phyloP scores from a whole-genome alignment of 2,329 filamentous ascomycete species.

The Apiospora koreana region DNA sequence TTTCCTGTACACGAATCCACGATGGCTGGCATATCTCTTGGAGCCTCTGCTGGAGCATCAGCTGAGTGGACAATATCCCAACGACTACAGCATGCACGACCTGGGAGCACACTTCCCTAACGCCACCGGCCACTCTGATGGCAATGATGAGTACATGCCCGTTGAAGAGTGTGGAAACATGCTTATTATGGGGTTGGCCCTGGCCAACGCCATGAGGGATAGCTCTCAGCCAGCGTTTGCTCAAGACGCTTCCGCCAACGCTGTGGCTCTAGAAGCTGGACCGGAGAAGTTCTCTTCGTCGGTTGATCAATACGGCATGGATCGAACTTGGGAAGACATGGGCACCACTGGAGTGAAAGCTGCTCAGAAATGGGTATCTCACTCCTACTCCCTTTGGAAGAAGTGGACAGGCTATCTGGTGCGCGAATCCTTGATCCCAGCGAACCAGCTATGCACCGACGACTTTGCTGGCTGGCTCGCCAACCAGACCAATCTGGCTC shows the following conservation, averaged over 20 bases:
- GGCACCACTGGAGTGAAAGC: slow-evolving; percentile 44
- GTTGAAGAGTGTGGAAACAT: slow-evolving; percentile 76
- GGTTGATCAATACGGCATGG: slow-evolving; percentile 48
- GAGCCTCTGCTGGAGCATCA: slow-evolving; percentile 82
- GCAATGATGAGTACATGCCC: slow-evolving; percentile 73
- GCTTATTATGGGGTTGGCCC: slow-evolving; percentile 75
- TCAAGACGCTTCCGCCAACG: slow-evolving; percentile 40
- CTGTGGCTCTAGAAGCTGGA: slow-evolving; percentile 17
- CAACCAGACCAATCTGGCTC: slow-evolving; percentile 72
- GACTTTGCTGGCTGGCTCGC: slow-evolving; percentile 77
- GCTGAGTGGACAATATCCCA: slow-evolving; percentile 80
- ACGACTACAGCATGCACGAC: slow-evolving; percentile 79
- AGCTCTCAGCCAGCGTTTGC: slow-evolving; percentile 58
- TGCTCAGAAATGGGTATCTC: slow-evolving; percentile 41
- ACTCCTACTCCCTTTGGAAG: slow-evolving; percentile 69
- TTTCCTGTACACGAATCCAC: slow-evolving; percentile 82
- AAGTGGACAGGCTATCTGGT: slow-evolving; percentile 77
- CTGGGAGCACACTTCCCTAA: slow-evolving; percentile 74
- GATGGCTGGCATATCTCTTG: slow-evolving; percentile 77
- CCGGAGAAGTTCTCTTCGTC: slow-evolving; percentile 18
- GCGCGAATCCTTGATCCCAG: slow-evolving; percentile 67
- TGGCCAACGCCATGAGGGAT: slow-evolving; percentile 74
- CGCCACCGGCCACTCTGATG: slow-evolving; percentile 71
- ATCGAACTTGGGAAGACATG: slow-evolving; percentile 58
- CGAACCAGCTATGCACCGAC: slow-evolving; percentile 74